Conservation (phyloP, 2,329 filamentous ascomycete species). For the Pestalotiopsis sp. region DNA sequence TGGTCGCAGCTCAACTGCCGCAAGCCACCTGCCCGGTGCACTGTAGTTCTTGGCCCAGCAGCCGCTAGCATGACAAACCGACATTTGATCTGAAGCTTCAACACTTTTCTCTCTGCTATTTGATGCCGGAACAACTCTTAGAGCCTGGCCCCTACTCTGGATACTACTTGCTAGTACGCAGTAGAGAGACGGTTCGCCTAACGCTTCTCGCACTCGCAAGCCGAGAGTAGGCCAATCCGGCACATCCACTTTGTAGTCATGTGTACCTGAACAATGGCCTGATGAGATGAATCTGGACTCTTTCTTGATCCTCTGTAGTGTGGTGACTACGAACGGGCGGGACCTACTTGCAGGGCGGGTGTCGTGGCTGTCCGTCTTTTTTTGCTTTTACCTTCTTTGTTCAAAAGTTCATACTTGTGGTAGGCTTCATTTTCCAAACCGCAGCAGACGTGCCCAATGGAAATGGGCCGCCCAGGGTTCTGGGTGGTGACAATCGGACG, state of each 20-base stretch:
- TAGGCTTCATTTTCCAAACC: no score
- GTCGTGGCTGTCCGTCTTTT: no score
- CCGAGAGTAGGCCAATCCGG: background rate
- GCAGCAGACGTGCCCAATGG: background rate
- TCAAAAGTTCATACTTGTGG: background rate
- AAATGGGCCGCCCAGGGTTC: background rate
- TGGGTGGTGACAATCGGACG: conserved; percentile 1
- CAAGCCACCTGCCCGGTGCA: background rate
- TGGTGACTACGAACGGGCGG: background rate
- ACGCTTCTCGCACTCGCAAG: background rate
- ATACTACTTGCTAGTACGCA: background rate
- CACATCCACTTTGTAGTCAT: background rate
- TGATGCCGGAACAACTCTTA: background rate
- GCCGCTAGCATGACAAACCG: background rate
- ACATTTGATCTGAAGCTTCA: background rate
- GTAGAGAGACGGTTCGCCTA: background rate
- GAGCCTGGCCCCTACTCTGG: background rate
- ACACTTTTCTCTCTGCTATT: background rate
- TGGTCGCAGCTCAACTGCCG: background rate
- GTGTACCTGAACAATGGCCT: background rate
- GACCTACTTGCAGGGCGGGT: background rate
- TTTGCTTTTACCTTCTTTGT: background rate
- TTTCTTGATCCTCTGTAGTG: background rate
- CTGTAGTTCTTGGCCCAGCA: background rate
- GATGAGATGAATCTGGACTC: background rate